A percentile compares a stretch with the other conserved stretches of the same genome.
Evolutionary conservation across 192 early-diverging fungal species (phyloP).

Genomic region (Haplosporangium gracile): DNA sequence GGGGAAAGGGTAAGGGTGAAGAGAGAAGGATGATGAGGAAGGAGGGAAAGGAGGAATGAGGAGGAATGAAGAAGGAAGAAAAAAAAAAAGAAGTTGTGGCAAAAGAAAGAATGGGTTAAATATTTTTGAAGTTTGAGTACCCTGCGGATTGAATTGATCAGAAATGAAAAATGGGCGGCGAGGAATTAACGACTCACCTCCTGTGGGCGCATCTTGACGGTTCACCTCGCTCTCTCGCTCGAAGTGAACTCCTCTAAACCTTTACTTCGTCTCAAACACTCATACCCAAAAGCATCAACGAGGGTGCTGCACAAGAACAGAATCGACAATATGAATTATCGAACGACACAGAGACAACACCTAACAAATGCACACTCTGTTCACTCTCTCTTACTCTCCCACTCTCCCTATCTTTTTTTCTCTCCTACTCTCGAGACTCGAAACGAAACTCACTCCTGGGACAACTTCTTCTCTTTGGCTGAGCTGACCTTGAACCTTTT

Average conservation of each 20-base stretch:
- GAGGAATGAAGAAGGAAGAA: not conserved
- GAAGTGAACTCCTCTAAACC: not conserved
- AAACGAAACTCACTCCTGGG: not conserved
- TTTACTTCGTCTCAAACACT: not conserved
- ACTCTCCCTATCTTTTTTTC: too few relatives aligned
- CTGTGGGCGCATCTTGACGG: not conserved
- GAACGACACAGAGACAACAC: not conserved
- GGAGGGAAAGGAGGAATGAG: not conserved
- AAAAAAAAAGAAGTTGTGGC: not conserved
- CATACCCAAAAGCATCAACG: not conserved
- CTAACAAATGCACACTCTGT: too few relatives aligned
- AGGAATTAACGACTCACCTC: not conserved
- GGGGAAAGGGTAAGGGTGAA: not conserved
- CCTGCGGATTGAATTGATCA: not conserved
- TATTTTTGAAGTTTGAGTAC: not conserved
- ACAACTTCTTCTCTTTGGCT: not conserved
- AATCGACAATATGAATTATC: not conserved
- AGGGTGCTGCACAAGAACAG: not conserved
- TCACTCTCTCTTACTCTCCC: not conserved
- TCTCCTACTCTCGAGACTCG: not conserved
- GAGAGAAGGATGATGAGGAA: constrained; percentile 1
- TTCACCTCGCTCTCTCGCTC: not conserved
- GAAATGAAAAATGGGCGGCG: not conserved
- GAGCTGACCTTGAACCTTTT: constrained; percentile 13
- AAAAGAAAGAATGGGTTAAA: not conserved